Percentiles rank a stretch among this genome's conserved stretches.
Conservation (phyloP, 179 eudicot species). For the Silene vulgaris region DNA sequence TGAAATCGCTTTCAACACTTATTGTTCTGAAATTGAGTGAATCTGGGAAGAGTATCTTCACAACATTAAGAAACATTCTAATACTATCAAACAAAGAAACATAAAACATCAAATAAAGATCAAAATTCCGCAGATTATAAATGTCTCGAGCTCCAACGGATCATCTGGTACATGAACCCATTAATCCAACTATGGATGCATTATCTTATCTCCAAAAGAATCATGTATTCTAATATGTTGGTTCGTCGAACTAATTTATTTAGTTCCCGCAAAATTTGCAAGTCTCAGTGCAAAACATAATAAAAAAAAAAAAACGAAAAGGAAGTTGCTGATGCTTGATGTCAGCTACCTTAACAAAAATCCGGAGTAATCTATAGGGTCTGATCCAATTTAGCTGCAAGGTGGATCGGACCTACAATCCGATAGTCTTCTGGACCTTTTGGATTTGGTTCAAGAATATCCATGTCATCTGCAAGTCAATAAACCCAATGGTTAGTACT, state of each 20-base stretch:
- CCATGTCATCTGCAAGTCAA: constrained; percentile 79
- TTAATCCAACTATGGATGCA: constrained; percentile 13
- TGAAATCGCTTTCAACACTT: too few species aligned
- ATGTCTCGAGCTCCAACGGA: constrained; percentile 7
- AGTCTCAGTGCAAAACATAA: not conserved
- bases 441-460: constrained; percentile 87
- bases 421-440: constrained; percentile 56
- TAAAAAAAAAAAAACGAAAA: not conserved
- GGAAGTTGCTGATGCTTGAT: constrained; percentile 18
- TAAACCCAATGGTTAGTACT: constrained; percentile 20
- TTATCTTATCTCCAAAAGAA: constrained; percentile 28
- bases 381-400: constrained; percentile 1
- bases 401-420: constrained; percentile 35
- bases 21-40: not conserved
- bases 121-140: constrained; percentile 16
- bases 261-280: constrained; percentile 26
- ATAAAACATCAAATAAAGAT: not conserved
- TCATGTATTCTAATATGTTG: constrained; percentile 17
- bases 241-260: constrained; percentile 30
- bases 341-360: constrained; percentile 11
- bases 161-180: constrained; percentile 5
- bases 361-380: not conserved
- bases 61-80: not conserved
- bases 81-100: not conserved
- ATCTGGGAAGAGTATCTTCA: too few species aligned